These are phyloP conservation scores for Phlebopus sp. DNA, from an alignment of 1,284 basidiomycete species.

Conservation along the genomic window DNA sequence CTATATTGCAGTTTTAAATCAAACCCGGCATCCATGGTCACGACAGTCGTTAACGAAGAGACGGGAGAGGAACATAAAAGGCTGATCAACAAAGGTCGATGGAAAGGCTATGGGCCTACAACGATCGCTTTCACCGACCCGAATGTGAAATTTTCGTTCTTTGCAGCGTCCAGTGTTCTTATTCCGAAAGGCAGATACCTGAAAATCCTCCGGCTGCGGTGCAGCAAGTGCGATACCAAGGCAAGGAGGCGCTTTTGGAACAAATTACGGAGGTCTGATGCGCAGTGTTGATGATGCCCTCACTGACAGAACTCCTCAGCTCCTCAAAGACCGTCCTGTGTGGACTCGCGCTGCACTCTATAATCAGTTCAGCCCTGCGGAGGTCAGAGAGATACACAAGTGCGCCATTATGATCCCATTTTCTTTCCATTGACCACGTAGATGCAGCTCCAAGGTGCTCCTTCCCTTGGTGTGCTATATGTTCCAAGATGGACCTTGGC, in stretches of 20 bases:
- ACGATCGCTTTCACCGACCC: constrained; percentile 67
- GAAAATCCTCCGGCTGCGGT: constrained; percentile 56
- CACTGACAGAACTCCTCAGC: constrained; percentile 36
- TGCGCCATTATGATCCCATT: constrained; percentile 31
- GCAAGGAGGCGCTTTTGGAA: constrained; percentile 59
- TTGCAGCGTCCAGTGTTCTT: constrained; percentile 1
- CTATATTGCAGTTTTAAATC: constrained; percentile 62
- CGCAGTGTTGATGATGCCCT: neutral
- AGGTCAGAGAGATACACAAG: constrained; percentile 73
- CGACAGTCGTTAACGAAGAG: constrained; percentile 62
- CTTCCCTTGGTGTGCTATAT: constrained; percentile 78
- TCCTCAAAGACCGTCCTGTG: constrained; percentile 73
- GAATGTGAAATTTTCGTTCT: constrained; percentile 37
- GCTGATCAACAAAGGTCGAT: constrained; percentile 74
- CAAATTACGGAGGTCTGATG: constrained; percentile 55
- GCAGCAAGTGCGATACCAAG: constrained; percentile 51
- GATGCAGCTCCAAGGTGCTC: constrained; percentile 64
- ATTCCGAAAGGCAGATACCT: constrained; percentile 50
- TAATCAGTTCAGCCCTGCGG: constrained; percentile 74
- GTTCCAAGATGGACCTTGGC: constrained; percentile 92
- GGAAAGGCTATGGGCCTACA: constrained; percentile 74
- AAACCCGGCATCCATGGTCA: constrained; percentile 68
- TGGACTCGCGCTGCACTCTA: constrained; percentile 87
- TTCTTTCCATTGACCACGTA: constrained; percentile 1
- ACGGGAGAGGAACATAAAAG: constrained; percentile 81